Conservation (phyloP, 176 grass and related monocot species). For the Hordeum marinum region DNA sequence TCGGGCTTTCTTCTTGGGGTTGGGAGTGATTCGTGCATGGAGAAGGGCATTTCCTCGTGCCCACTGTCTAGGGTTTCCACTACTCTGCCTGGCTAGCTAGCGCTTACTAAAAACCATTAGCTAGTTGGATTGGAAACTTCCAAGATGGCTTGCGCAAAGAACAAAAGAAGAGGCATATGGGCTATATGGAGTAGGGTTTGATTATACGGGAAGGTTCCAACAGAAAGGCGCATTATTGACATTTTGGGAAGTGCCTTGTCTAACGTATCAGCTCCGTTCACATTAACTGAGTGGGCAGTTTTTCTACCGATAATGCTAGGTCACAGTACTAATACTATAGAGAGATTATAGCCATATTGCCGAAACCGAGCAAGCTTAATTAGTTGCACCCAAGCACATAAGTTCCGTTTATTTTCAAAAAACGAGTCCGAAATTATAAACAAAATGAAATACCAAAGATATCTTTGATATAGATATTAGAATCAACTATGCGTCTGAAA, state of each 20-base stretch:
- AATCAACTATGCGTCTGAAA: no score
- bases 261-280: not conserved
- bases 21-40: conserved; percentile 8
- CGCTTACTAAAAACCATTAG: not conserved
- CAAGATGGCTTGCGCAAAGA: not conserved
- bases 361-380: no score
- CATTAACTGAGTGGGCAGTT: not conserved
- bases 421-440: no score
- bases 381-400: no score
- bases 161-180: not conserved
- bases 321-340: no score
- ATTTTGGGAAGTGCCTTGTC: not conserved
- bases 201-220: conserved; percentile 29
- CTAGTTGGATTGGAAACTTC: conserved; percentile 4
- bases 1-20: conserved; percentile 6
- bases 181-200: conserved; percentile 5
- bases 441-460: no score
- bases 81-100: not conserved
- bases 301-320: no score
- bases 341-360: no score
- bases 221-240: conserved; percentile 21
- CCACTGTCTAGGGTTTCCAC: conserved; percentile 33
- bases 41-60: conserved; percentile 33
- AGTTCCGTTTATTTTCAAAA: no score
- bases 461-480: no score